Conservation (phyloP, 257 asterid species). For the Nemophila menziesii region DNA sequence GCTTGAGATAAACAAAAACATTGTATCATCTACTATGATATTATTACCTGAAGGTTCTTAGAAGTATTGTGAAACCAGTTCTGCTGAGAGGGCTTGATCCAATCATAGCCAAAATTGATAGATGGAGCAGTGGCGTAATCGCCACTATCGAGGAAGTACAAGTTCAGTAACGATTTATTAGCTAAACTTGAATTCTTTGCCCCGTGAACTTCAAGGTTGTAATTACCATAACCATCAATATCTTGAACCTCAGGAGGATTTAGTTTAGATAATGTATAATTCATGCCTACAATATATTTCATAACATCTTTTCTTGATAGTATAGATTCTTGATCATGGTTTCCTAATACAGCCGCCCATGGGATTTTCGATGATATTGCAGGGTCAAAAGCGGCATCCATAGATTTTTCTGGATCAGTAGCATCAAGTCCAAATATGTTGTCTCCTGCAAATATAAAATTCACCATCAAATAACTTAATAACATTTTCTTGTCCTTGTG, state of each 20-base stretch:
- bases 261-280: slow-evolving; percentile 56
- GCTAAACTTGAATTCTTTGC: slow-evolving; percentile 35
- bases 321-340: slow-evolving; percentile 85
- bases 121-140: slow-evolving; percentile 76
- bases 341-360: slow-evolving; percentile 93
- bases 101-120: slow-evolving; percentile 76
- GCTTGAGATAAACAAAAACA: background rate
- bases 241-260: slow-evolving; percentile 43
- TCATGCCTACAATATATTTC: slow-evolving; percentile 60
- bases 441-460: slow-evolving; percentile 49
- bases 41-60: slow-evolving; percentile 49
- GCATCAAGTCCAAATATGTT: slow-evolving; percentile 75
- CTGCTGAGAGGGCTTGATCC: slow-evolving; percentile 93
- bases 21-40: background rate
- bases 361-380: slow-evolving; percentile 61
- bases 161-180: slow-evolving; percentile 72
- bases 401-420: slow-evolving; percentile 50
- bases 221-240: slow-evolving; percentile 86
- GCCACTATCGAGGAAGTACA: slow-evolving; percentile 81
- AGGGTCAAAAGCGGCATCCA: slow-evolving; percentile 78
- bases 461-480: too few species aligned
- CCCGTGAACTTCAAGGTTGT: slow-evolving; percentile 78
- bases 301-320: slow-evolving; percentile 72
- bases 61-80: slow-evolving; percentile 74
- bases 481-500: too few species aligned